Conservation (phyloP, 768 basidiomycete genomes). For the Mycena epipterygia region DNA sequence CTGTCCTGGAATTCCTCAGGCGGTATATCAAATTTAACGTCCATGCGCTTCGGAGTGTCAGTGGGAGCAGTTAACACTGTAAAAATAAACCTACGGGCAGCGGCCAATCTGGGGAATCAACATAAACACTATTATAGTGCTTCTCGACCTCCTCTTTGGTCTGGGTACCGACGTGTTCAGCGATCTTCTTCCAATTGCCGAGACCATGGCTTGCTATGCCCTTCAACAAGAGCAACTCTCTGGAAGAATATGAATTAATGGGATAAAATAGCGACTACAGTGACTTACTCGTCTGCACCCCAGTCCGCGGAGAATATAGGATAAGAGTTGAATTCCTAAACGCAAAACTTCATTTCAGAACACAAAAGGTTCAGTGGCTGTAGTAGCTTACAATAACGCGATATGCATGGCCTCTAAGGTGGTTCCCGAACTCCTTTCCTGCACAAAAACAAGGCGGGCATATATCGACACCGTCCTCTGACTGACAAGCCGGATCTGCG, state of each 20-base stretch:
- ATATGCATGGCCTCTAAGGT: constrained; percentile 90
- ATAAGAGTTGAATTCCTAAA: constrained; percentile 93
- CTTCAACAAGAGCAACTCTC: constrained; percentile 91
- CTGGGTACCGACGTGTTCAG: constrained; percentile 94
- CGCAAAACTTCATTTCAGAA: background rate
- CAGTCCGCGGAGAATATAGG: constrained; percentile 96
- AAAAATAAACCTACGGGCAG: constrained; percentile 72
- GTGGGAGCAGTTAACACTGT: constrained; percentile 22
- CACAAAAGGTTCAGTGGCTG: background rate
- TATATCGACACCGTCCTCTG: constrained; percentile 87
- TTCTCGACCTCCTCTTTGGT: constrained; percentile 94
- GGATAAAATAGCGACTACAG: background rate
- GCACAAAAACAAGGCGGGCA: constrained; percentile 94
- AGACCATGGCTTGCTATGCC: constrained; percentile 90
- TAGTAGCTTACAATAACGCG: constrained; percentile 82
- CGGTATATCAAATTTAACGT: constrained; percentile 77
- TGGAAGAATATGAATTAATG: constrained; percentile 44
- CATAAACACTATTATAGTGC: constrained; percentile 88
- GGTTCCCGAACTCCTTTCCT: constrained; percentile 89
- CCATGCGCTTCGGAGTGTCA: constrained; percentile 58
- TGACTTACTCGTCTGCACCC: constrained; percentile 95
- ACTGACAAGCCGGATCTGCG: constrained; percentile 79
- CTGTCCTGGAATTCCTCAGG: constrained; percentile 88
- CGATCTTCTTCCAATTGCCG: constrained; percentile 97
- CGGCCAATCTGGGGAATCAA: constrained; percentile 85